Conservation (phyloP, 805 yeast species). For the Myxozyma sirexii region DNA sequence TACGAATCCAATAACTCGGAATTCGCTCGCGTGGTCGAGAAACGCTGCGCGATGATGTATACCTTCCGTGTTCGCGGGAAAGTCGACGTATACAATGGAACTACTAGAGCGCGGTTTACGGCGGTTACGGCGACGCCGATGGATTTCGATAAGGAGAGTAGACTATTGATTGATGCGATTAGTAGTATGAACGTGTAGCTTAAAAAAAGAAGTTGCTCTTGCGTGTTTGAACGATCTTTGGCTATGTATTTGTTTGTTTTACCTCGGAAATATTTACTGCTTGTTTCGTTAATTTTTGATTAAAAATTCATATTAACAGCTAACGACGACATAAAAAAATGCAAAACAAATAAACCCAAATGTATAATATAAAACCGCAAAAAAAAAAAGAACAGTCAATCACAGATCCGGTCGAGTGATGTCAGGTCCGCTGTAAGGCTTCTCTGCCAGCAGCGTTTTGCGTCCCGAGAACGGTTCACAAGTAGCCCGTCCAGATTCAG, state of each 20-base stretch:
- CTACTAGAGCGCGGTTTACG: constrained; percentile 72
- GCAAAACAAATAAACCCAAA: constrained; percentile 1
- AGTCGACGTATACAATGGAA: constrained; percentile 82
- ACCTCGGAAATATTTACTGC: no score
- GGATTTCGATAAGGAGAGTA: constrained; percentile 40
- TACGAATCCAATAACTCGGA: constrained; percentile 42
- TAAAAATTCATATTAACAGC: background rate
- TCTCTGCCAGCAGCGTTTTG: constrained; percentile 59
- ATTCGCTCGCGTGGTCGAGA: constrained; percentile 47
- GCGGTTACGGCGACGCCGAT: constrained; percentile 51
- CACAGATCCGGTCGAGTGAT: constrained; percentile 74
- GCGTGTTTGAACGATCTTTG: background rate
- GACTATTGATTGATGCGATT: constrained; percentile 32
- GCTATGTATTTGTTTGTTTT: background rate
- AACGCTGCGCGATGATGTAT: constrained; percentile 66
- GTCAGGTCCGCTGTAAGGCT: constrained; percentile 69
- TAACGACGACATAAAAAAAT: background rate
- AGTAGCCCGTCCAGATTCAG: constrained; percentile 57
- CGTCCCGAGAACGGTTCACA: constrained; percentile 80
- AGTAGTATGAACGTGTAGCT: constrained; percentile 20
- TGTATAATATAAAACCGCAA: background rate
- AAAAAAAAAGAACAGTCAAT: background rate
- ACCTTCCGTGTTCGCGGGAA: constrained; percentile 78
- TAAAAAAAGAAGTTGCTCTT: background rate
- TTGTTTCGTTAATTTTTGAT: no score